These are phyloP conservation scores for Magnaporthales sp. DNA, from an alignment of 2,329 filamentous ascomycete genomes.

Conservation along the genomic window DNA sequence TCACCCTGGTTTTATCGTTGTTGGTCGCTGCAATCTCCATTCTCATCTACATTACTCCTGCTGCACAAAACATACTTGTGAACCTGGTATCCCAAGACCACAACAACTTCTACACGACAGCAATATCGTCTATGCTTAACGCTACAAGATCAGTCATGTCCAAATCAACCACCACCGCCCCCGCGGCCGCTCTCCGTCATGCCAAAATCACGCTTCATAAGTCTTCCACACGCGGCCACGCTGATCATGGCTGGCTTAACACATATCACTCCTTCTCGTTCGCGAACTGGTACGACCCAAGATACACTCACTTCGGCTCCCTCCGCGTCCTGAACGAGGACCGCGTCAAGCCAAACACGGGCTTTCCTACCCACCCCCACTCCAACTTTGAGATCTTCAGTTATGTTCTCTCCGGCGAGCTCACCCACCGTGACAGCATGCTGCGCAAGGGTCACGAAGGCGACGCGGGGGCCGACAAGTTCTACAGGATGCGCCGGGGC, in stretches of 20 bases:
- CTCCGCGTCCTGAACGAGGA: constrained; percentile 86
- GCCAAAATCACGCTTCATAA: constrained; percentile 68
- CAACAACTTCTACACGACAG: constrained; percentile 6
- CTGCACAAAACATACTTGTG: constrained; percentile 1
- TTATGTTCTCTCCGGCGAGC: constrained; percentile 76
- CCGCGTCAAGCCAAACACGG: constrained; percentile 62
- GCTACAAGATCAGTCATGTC: constrained; percentile 44
- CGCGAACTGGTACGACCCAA: constrained; percentile 60
- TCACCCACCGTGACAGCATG: constrained; percentile 85
- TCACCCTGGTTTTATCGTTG: constrained; percentile 16
- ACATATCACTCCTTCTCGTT: constrained; percentile 84
- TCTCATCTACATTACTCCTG: constrained; percentile 17
- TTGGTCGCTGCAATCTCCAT: constrained; percentile 19
- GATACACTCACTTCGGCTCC: constrained; percentile 61
- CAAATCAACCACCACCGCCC: constrained; percentile 27
- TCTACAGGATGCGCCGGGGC: constrained; percentile 64
- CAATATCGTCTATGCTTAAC: constrained; percentile 21
- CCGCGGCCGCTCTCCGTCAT: constrained; percentile 36
- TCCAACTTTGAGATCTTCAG: constrained; percentile 85
- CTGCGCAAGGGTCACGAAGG: constrained; percentile 59
- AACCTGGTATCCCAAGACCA: constrained; percentile 1
- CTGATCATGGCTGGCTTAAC: constrained; percentile 81
- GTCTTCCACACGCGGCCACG: constrained; percentile 64
- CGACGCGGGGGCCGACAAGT: constrained; percentile 47
- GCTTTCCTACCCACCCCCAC: constrained; percentile 80